phyloP scores from a whole-genome alignment of 2,329 filamentous ascomycete genomes.

The Fusarium agapanthi region DNA sequence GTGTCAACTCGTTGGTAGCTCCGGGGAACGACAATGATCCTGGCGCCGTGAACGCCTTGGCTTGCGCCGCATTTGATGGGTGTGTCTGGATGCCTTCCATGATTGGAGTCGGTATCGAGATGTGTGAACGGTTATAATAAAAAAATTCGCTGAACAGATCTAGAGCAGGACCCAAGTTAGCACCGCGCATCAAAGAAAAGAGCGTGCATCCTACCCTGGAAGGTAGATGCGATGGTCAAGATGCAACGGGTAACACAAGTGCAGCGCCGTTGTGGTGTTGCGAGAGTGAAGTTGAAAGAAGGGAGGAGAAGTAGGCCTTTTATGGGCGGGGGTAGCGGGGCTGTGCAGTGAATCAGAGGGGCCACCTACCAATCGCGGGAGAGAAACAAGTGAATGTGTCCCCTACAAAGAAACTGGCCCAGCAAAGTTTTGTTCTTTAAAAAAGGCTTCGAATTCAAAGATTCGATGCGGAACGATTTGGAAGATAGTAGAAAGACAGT shows the following conservation, averaged over 20 bases:
- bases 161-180: conserved; percentile 41
- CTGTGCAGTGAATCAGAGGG: conserved; percentile 38
- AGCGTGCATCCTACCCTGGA: conserved; percentile 28
- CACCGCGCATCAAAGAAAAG: conserved; percentile 15
- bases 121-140: conserved; percentile 27
- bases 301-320: conserved; percentile 37
- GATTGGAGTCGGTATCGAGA: conserved; percentile 49
- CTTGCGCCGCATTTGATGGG: conserved; percentile 89
- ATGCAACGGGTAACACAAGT: background rate
- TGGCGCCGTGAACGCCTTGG: conserved; percentile 93
- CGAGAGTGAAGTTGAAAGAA: conserved; percentile 30
- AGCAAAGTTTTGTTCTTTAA: conserved; percentile 28
- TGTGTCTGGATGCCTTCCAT: conserved; percentile 95
- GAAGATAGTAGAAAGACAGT: conserved; percentile 1
- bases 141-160: conserved; percentile 47
- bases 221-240: conserved; percentile 31
- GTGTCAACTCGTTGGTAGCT: conserved; percentile 80
- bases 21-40: conserved; percentile 92
- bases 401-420: conserved; percentile 65
- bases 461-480: conserved; percentile 34
- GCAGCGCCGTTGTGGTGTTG: conserved; percentile 32
- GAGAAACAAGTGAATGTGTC: conserved; percentile 99
- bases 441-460: conserved; percentile 30
- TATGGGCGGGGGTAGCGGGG: conserved; percentile 38
- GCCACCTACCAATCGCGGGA: conserved; percentile 75